Evolutionary conservation across 495 filamentous ascomycete genomes (phyloP).

Genomic region (Aspergillus sclerotiicarbonarius): DNA sequence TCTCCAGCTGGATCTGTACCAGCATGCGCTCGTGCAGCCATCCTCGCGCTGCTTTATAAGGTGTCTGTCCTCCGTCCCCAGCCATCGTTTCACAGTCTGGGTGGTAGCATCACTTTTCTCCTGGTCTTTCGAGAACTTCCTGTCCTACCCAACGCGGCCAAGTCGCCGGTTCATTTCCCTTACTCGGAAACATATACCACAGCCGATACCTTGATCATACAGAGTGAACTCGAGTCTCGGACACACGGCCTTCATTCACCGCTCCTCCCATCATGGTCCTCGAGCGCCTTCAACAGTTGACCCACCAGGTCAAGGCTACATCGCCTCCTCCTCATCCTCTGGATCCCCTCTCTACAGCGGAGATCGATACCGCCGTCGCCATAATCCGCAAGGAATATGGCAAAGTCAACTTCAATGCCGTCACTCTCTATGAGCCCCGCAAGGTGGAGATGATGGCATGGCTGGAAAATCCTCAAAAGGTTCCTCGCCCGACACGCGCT

Average conservation of each 20-base stretch:
- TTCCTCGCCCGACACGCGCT: slow-evolving; percentile 64
- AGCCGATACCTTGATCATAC: not conserved
- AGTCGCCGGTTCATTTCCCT: not conserved
- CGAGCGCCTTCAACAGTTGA: slow-evolving; percentile 67
- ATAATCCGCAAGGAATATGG: slow-evolving; percentile 71
- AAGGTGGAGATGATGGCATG: slow-evolving; percentile 87
- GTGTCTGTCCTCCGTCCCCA: not conserved
- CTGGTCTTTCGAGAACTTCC: not conserved
- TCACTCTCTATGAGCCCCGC: slow-evolving; percentile 82
- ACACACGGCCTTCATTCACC: not conserved
- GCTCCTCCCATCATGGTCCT: slow-evolving; percentile 55
- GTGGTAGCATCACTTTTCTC: not conserved
- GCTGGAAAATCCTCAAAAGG: slow-evolving; percentile 61
- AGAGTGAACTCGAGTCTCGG: not conserved
- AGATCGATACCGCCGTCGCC: slow-evolving; percentile 74
- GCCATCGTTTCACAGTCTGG: not conserved
- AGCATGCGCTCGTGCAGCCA: not conserved
- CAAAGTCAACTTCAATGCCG: slow-evolving; percentile 79
- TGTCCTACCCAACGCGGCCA: not conserved
- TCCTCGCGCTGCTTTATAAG: slow-evolving; percentile 2
- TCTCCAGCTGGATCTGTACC: not conserved
- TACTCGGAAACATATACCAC: not conserved
- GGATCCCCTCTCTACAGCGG: slow-evolving; percentile 73
- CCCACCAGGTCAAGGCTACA: slow-evolving; percentile 59
- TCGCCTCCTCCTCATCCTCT: slow-evolving; percentile 69